Percentiles rank a stretch among this genome's conserved stretches.
phyloP scores from a whole-genome alignment of 805 yeast genomes.

The Candida anglica region DNA sequence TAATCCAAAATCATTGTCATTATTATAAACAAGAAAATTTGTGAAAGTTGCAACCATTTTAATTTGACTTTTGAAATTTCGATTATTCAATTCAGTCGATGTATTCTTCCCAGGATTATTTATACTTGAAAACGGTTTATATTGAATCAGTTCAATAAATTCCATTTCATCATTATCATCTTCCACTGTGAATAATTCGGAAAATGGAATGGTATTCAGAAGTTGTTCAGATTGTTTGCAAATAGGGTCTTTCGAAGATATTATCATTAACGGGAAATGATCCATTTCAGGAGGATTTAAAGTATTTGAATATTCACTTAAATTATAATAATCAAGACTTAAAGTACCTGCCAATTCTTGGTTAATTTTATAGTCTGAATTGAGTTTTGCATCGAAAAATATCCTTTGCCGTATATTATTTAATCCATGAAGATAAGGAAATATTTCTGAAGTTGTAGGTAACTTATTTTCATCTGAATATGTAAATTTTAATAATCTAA shows the following conservation, averaged over 20 bases:
- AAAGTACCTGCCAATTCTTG: slow-evolving; percentile 7
- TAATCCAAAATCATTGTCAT: slow-evolving; percentile 8
- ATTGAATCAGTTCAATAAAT: slow-evolving; percentile 1
- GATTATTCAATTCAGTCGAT: slow-evolving; percentile 15
- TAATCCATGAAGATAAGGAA: slow-evolving; percentile 35
- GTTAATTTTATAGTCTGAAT: slow-evolving; percentile 3
- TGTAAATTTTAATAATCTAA: neutral
- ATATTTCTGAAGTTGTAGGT: slow-evolving; percentile 13
- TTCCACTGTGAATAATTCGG: slow-evolving; percentile 10
- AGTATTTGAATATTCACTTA: neutral
- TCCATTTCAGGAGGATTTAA: slow-evolving; percentile 5
- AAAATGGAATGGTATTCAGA: slow-evolving; percentile 14
- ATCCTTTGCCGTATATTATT: slow-evolving; percentile 21
- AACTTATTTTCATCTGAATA: slow-evolving; percentile 8
- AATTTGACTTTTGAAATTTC: slow-evolving; percentile 27
- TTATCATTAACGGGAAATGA: slow-evolving; percentile 14
- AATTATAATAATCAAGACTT: neutral
- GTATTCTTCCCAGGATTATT: slow-evolving; percentile 5
- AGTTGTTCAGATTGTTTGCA: too few species aligned
- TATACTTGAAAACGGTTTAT: slow-evolving; percentile 6
- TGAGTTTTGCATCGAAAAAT: slow-evolving; percentile 19
- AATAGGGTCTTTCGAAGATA: slow-evolving; percentile 10
- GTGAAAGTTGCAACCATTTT: slow-evolving; percentile 29
- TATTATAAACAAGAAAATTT: slow-evolving; percentile 29
- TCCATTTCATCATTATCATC: slow-evolving; percentile 1